Evolutionary conservation across 371 early-diverging fungal genomes (phyloP).

Genomic region (Apophysomyces ossiformis): DNA sequence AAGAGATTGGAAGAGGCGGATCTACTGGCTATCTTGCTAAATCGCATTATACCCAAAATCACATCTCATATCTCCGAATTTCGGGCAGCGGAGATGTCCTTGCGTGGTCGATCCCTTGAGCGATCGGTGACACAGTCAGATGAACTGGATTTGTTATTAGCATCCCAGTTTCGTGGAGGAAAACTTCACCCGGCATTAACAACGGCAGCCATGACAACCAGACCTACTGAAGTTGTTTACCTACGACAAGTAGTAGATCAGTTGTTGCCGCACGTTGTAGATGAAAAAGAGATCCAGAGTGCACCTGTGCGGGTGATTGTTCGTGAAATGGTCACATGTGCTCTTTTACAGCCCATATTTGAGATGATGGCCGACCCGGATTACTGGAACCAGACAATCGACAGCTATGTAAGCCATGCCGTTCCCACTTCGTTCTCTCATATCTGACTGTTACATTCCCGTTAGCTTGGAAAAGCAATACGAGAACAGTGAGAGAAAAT

Average conservation of each 20-base stretch:
- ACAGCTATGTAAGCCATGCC: conserved; percentile 54
- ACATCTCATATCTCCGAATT: conserved; percentile 74
- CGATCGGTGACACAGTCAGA: conserved; percentile 60
- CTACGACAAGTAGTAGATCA: conserved; percentile 68
- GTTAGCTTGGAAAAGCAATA: conserved; percentile 63
- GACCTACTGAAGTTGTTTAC: conserved; percentile 64
- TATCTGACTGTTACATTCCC: background rate
- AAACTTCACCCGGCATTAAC: conserved; percentile 65
- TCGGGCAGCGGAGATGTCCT: conserved; percentile 64
- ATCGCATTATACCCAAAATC: conserved; percentile 65
- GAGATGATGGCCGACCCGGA: conserved; percentile 82
- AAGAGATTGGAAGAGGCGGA: conserved; percentile 61
- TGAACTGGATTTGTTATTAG: conserved; percentile 66
- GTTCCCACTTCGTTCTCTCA: background rate
- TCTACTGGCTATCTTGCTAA: conserved; percentile 59
- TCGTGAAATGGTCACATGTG: conserved; percentile 76
- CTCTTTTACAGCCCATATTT: conserved; percentile 74
- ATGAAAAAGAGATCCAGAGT: conserved; percentile 59
- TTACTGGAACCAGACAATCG: conserved; percentile 82
- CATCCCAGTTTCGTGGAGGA: conserved; percentile 64
- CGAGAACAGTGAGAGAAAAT: conserved; percentile 58
- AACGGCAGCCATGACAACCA: conserved; percentile 50
- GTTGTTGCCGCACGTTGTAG: conserved; percentile 66
- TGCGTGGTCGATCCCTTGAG: conserved; percentile 60
- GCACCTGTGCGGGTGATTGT: conserved; percentile 64